Conservation (phyloP, 306 rosid genomes). For the Dicorynia guianensis region DNA sequence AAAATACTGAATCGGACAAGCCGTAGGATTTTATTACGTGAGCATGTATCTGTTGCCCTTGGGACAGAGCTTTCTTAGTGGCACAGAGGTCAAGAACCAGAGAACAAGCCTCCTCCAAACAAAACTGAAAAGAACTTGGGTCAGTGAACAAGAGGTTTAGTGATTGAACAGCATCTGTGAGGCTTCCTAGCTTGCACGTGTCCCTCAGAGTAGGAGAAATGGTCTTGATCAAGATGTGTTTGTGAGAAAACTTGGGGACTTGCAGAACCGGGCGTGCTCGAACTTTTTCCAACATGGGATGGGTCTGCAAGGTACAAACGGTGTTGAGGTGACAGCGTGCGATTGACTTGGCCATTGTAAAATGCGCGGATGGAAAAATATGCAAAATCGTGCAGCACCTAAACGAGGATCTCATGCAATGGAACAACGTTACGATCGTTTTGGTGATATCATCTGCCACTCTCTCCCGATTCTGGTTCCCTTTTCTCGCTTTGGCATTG, state of each 20-base stretch:
- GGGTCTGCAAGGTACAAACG: slow-evolving; percentile 7
- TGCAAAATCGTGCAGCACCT: too few species aligned
- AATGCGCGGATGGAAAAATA: too few species aligned
- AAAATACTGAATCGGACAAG: slow-evolving; percentile 49
- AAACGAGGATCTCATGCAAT: too few species aligned
- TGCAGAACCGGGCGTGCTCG: not conserved
- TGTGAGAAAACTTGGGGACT: slow-evolving; percentile 35
- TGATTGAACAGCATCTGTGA: slow-evolving; percentile 55
- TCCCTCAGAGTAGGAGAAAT: slow-evolving; percentile 39
- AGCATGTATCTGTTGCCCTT: slow-evolving; percentile 74
- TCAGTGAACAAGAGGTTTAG: slow-evolving; percentile 33
- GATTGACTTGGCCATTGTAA: slow-evolving; percentile 46
- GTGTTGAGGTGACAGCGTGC: slow-evolving; percentile 31
- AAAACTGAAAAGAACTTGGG: slow-evolving; percentile 26
- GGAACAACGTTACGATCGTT: too few species aligned
- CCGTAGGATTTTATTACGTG: slow-evolving; percentile 50
- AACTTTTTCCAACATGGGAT: not conserved
- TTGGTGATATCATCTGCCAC: too few species aligned
- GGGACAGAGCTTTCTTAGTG: slow-evolving; percentile 49
- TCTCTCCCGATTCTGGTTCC: too few species aligned
- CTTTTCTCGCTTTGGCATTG: too few species aligned
- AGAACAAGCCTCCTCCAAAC: slow-evolving; percentile 58
- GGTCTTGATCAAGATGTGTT: slow-evolving; percentile 34
- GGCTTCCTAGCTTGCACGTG: slow-evolving; percentile 40
- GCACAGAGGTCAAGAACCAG: slow-evolving; percentile 70